Evolutionary conservation across 2,329 filamentous ascomycete species (phyloP), one percentile per base, ranked within the genome.

Genomic region (Clarireedia sp.): DNA sequence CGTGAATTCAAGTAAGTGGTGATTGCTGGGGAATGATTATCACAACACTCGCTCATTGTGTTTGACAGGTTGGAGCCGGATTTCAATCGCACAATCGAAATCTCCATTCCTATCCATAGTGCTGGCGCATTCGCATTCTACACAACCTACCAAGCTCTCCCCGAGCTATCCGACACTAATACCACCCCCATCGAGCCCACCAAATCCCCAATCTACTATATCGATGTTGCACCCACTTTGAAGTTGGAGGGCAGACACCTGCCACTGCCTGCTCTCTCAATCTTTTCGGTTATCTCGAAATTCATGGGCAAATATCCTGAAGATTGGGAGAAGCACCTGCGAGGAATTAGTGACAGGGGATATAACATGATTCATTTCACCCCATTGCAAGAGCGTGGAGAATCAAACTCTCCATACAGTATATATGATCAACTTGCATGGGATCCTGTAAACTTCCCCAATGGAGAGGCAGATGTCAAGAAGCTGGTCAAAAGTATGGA

Each of bases 351-450:
- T 69, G 83, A 88, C 66, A 81, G 94, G 59, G 91, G 91, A 46
- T 99, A 99, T 78, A 99, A 99, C 74, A 96, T 97, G 90, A 84
- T 99, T 58, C 94, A 99, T 71, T 99, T 99, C 71, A 96, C 94
- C 2, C 94, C 94, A 9, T 76, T 99, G 62, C 94, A 95, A 78
- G 79, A 87, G 57, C 85, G 94, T 57, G 94, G 94, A 56, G 79
- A 78, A 45, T 99, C 94, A 51, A 96, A 99, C 69, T 99, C 94
- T 1, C 94, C 94, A 0, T 99, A 97, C 76, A 99, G 94, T 70
- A 82, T 99, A 65, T 96, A 87, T 69, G 89, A 99, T 66, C 95
- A 99, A 74, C 78, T 95, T 21, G 78, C 79, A 45, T 99, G 95
- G 77, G 95, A 99, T 68, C 80, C 85, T 5, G 74, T 75, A 8